Evolutionary conservation across 2,329 filamentous ascomycete species (phyloP).

Genomic region (Colletotrichum sp.): DNA sequence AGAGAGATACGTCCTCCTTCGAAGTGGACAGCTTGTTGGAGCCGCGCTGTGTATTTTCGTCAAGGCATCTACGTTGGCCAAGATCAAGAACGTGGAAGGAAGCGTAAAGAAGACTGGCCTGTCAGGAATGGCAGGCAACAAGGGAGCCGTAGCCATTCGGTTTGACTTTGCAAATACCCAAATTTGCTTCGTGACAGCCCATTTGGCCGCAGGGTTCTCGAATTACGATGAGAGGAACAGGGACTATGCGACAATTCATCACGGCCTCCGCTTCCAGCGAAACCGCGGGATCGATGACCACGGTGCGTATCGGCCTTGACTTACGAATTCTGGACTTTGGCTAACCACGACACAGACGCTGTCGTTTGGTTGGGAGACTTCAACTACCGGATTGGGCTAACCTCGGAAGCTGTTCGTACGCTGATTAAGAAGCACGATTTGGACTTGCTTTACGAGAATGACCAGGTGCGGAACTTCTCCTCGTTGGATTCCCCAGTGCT

Average conservation of each 20-base stretch:
- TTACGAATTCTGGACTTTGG: background rate
- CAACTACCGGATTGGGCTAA: conserved; percentile 93
- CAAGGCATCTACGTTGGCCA: conserved; percentile 73
- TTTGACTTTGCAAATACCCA: conserved; percentile 94
- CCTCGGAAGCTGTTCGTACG: conserved; percentile 76
- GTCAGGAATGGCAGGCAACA: conserved; percentile 97
- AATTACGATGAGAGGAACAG: conserved; percentile 97
- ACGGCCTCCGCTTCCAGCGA: conserved; percentile 87
- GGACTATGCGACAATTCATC: conserved; percentile 88
- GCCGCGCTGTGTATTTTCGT: conserved; percentile 93
- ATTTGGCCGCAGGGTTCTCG: conserved; percentile 92
- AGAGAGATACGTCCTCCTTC: conserved; percentile 85
- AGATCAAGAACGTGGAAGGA: conserved; percentile 97
- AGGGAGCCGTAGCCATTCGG: conserved; percentile 94
- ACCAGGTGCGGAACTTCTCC: conserved; percentile 65
- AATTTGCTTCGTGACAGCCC: conserved; percentile 94
- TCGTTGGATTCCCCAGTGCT: background rate
- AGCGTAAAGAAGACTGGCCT: conserved; percentile 93
- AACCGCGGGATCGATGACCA: conserved; percentile 93
- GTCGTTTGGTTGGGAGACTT: conserved; percentile 98
- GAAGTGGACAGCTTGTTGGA: conserved; percentile 93
- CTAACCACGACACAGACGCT: conserved; percentile 50
- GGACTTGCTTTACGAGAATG: conserved; percentile 84
- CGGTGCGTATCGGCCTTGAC: conserved; percentile 48
- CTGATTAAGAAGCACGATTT: conserved; percentile 77